Percentiles rank a stretch among this genome's conserved stretches.
Evolutionary conservation across 2,329 filamentous ascomycete genomes (phyloP).

Genomic region (Exophiala phaeomuriformis): DNA sequence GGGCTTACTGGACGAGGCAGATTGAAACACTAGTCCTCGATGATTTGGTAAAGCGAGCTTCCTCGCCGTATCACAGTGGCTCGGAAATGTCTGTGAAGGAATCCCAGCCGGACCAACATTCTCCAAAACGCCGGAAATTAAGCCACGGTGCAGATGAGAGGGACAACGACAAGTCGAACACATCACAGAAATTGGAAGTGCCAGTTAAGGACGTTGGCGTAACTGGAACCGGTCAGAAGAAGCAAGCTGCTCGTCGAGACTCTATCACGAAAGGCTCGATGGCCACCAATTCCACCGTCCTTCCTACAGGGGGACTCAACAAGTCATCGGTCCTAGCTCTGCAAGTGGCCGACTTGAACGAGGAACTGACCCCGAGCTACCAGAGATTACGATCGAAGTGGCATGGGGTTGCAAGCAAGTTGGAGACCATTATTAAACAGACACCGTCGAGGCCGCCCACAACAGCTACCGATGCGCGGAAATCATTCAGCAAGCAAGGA

Average conservation of each 20-base stretch:
- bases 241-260: neutral
- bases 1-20: too few species aligned
- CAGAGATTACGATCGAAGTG: constrained; percentile 40
- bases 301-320: constrained; percentile 16
- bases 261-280: neutral
- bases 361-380: constrained; percentile 51
- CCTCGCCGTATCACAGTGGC: too few species aligned
- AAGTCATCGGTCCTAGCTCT: constrained; percentile 30
- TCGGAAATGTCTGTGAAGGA: neutral
- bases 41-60: too few species aligned
- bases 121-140: neutral
- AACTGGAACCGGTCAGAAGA: neutral
- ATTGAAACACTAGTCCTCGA: too few species aligned
- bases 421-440: constrained; percentile 49
- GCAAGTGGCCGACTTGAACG: constrained; percentile 57
- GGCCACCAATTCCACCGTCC: neutral
- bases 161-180: neutral
- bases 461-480: constrained; percentile 58
- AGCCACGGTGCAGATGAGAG: constrained; percentile 1
- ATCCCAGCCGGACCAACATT: neutral
- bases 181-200: neutral
- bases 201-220: neutral
- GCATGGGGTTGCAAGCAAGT: constrained; percentile 46
- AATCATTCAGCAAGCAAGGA: constrained; percentile 58
- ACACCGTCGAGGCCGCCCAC: constrained; percentile 47